Percentiles rank a stretch among this genome's conserved stretches.
Evolutionary conservation across 2,329 filamentous ascomycete species (phyloP).

Genomic region (Sarocladium kiliense): DNA sequence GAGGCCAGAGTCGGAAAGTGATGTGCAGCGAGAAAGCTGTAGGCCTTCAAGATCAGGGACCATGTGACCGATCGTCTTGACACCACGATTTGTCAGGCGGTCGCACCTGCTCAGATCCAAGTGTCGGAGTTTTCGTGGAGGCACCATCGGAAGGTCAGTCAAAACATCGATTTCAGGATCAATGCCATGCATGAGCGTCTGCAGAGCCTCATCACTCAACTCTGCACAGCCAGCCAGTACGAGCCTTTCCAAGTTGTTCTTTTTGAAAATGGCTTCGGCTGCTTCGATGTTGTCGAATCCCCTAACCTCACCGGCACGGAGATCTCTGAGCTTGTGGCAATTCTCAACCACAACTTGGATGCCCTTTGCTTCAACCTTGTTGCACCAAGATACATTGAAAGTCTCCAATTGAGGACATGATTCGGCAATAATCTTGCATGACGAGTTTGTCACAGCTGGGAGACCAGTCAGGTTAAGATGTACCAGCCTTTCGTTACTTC

Average conservation of each 20-base stretch:
- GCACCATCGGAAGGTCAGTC: slow-evolving; percentile 69
- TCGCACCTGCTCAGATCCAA: slow-evolving; percentile 79
- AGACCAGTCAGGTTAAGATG: slow-evolving; percentile 84
- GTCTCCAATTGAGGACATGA: slow-evolving; percentile 77
- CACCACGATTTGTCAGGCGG: slow-evolving; percentile 64
- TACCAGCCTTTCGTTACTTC: slow-evolving; percentile 69
- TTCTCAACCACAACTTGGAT: slow-evolving; percentile 66
- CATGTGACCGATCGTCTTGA: slow-evolving; percentile 67
- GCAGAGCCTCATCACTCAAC: slow-evolving; percentile 68
- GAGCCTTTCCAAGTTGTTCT: slow-evolving; percentile 78
- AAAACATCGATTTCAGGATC: slow-evolving; percentile 77
- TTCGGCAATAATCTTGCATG: slow-evolving; percentile 79
- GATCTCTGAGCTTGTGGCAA: slow-evolving; percentile 69
- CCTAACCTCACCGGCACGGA: slow-evolving; percentile 75
- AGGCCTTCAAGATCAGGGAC: slow-evolving; percentile 78
- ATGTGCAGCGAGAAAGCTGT: slow-evolving; percentile 72
- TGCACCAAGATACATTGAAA: slow-evolving; percentile 91
- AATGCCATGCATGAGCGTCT: slow-evolving; percentile 68
- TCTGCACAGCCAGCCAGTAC: slow-evolving; percentile 75
- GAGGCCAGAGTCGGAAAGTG: slow-evolving; percentile 68
- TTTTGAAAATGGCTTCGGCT: slow-evolving; percentile 68
- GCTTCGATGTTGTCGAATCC: slow-evolving; percentile 73
- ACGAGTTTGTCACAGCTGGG: slow-evolving; percentile 71
- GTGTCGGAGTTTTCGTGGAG: slow-evolving; percentile 73
- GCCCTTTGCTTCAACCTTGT: slow-evolving; percentile 73